Conservation (phyloP, 2,329 filamentous ascomycete species). For the Hymenoscyphus infarciens region DNA sequence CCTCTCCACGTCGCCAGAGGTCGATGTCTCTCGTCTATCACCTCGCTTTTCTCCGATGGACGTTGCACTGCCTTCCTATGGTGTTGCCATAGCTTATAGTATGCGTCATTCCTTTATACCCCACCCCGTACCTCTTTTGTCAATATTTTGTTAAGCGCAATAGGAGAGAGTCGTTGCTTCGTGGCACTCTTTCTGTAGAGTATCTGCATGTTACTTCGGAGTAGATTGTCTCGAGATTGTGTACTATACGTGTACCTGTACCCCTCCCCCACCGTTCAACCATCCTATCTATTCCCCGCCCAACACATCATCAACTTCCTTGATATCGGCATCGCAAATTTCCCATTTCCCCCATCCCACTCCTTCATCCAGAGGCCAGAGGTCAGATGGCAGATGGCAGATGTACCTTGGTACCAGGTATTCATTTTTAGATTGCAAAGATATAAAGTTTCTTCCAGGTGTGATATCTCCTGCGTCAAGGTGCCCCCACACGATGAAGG, state of each 20-base stretch:
- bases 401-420: too few relatives aligned
- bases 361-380: not conserved
- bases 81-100: not conserved
- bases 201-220: not conserved
- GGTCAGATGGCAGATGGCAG: not conserved
- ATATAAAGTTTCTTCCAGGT: not conserved
- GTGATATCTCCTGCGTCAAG: constrained; percentile 4
- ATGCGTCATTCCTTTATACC: not conserved
- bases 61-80: too few relatives aligned
- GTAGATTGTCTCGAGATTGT: not conserved
- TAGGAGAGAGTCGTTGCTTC: not conserved
- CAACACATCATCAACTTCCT: not conserved
- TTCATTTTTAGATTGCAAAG: not conserved
- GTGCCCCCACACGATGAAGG: not conserved
- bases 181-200: not conserved
- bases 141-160: not conserved
- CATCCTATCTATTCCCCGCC: not conserved
- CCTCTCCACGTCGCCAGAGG: too few relatives aligned
- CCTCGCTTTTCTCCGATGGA: too few relatives aligned
- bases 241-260: not conserved
- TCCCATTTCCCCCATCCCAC: not conserved
- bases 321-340: not conserved
- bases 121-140: not conserved
- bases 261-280: not conserved
- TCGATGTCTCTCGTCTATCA: too few relatives aligned